phyloP scores from a whole-genome alignment of 257 asterid genomes.

The Forsythia suspensa region DNA sequence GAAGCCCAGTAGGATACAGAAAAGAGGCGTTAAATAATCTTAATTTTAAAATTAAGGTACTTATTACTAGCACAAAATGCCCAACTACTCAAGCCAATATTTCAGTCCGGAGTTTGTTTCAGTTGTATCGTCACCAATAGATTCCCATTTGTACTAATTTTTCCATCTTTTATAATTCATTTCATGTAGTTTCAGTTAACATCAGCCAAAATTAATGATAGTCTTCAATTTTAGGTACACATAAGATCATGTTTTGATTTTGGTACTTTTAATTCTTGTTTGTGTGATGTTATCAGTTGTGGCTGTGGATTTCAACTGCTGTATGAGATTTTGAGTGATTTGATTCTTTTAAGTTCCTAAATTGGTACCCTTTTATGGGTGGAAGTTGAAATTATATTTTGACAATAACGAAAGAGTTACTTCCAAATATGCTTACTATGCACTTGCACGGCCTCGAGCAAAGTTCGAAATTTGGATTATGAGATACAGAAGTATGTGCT shows the following conservation, averaged over 20 bases:
- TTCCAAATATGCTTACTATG: too few species aligned
- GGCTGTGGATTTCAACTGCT: too few species aligned
- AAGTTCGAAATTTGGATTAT: too few species aligned
- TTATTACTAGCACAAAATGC: not conserved
- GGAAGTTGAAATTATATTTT: too few species aligned
- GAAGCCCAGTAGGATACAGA: not conserved
- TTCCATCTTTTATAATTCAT: not conserved
- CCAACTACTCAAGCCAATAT: not conserved
- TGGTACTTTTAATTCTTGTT: not conserved
- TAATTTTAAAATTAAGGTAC: not conserved
- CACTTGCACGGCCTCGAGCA: too few species aligned
- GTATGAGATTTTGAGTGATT: too few species aligned
- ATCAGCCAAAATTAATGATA: not conserved
- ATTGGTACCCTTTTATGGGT: too few species aligned
- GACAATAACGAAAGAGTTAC: too few species aligned
- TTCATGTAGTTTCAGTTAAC: not conserved
- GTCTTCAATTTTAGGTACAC: not conserved
- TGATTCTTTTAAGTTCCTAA: too few species aligned
- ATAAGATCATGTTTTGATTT: not conserved
- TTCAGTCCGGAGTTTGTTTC: not conserved
- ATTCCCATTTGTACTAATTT: not conserved
- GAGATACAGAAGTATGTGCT: too few species aligned
- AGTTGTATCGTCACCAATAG: not conserved
- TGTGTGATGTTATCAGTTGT: too few species aligned
- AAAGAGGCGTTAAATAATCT: not conserved